Evolutionary conservation across 2,329 filamentous ascomycete genomes (phyloP), one percentile per base, ranked within the genome.

Genomic region (Pseudovirgaria hyperparasitica): DNA sequence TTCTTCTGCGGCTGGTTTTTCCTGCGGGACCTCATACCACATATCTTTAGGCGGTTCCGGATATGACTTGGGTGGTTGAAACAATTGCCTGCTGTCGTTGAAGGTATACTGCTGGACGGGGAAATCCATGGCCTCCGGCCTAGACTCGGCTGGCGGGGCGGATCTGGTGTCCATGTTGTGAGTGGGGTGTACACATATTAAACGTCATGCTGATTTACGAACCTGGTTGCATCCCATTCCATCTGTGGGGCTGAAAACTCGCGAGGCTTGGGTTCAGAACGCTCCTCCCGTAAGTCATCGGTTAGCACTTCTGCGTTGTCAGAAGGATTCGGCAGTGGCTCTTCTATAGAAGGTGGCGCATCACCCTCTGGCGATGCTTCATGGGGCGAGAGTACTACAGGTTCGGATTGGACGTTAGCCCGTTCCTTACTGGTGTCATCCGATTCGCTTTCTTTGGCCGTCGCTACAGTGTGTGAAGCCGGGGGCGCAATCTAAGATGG

Each of bases 11-110:
- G 62, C 61, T 32, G 70, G 66, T 36, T 66, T 56, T 7, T 42
- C 36, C 30, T 72, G 48, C 5, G 85, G 85, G 19, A 92, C 69
- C 42, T 87, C 63, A 48, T 90, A 93, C 67, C 78, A 90, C 82
- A 93, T 86, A 45, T 86, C 70, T 50, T 69, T 79, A 0, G 86
- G 84, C 11, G 84, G 82, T 45, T 82, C 81, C 3, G 86, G 82
- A 44, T 92, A 90, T 28, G 70, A 66, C 33, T 62, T 55, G 11
- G 86, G 86, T 17, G 86, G 71, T 28, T 82, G 68, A 54, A 92
- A 96, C 7, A 81, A 72, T 18, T 72, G 55, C 11, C 66, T 63
- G 50, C 86, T 80, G 30, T 69, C 70, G 30, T 80, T 92, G 76
- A 94, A 94, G 30, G 70, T 67, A 54, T 96, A 96, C 29, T 73